These are phyloP conservation scores for Sporormia fimetaria DNA, from an alignment of 495 filamentous ascomycete genomes.

Conservation along the genomic window DNA sequence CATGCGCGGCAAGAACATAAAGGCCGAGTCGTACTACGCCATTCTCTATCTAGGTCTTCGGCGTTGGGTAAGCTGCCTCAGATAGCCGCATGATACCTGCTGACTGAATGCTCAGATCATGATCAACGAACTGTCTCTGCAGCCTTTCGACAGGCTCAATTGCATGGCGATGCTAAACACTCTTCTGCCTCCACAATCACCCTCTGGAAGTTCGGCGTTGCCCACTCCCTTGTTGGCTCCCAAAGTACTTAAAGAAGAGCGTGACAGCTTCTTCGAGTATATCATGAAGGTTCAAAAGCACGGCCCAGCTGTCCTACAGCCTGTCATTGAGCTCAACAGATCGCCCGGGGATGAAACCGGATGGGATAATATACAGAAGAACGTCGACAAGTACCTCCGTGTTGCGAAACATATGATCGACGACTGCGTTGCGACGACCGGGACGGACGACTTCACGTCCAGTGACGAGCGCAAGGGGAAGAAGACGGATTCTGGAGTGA, in stretches of 20 bases:
- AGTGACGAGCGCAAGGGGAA: slow-evolving; percentile 35
- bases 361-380: slow-evolving; percentile 46
- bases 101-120: slow-evolving; percentile 40
- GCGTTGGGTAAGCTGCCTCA: slow-evolving; percentile 49
- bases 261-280: slow-evolving; percentile 55
- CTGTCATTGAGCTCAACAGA: slow-evolving; percentile 44
- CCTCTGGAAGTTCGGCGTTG: slow-evolving; percentile 23
- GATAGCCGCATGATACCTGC: slow-evolving; percentile 4
- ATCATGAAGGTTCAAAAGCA: slow-evolving; percentile 50
- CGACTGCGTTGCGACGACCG: slow-evolving; percentile 44
- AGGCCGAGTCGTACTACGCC: slow-evolving; percentile 51
- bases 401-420: slow-evolving; percentile 49
- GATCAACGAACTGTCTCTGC: slow-evolving; percentile 57
- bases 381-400: slow-evolving; percentile 51
- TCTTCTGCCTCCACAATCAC: slow-evolving; percentile 48
- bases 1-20: slow-evolving; percentile 44
- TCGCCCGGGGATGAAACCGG: slow-evolving; percentile 41
- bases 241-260: slow-evolving; percentile 44
- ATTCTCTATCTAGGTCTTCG: slow-evolving; percentile 56
- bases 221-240: slow-evolving; percentile 47
- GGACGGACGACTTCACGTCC: slow-evolving; percentile 36
- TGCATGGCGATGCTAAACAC: slow-evolving; percentile 70
- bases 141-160: slow-evolving; percentile 55
- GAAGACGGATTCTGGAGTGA: slow-evolving; percentile 55
- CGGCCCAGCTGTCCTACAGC: slow-evolving; percentile 45